These are phyloP conservation scores for Cenococcum geophilum DNA, from an alignment of 495 filamentous ascomycete species.

Conservation along the genomic window DNA sequence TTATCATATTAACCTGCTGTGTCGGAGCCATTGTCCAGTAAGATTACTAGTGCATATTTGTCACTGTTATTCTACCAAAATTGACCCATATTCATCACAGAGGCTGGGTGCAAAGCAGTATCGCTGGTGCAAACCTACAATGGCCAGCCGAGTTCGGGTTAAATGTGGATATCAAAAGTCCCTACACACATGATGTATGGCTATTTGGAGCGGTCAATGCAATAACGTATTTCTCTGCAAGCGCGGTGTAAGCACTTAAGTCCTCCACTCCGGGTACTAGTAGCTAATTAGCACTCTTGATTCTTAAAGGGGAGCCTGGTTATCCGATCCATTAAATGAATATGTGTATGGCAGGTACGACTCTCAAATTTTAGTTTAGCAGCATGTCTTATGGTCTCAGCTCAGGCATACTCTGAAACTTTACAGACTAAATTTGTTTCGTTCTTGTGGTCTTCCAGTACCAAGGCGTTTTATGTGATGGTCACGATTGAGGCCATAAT, in stretches of 20 bases:
- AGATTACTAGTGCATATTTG: background rate
- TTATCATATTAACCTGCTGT: background rate
- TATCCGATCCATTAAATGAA: constrained; percentile 28
- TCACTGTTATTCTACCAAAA: background rate
- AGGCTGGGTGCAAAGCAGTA: constrained; percentile 22
- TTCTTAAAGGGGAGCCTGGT: constrained; percentile 8
- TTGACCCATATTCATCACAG: background rate
- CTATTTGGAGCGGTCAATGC: constrained; percentile 23
- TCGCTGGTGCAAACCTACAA: constrained; percentile 14
- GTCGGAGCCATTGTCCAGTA: background rate
- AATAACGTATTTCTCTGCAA: constrained; percentile 19
- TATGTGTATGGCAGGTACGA: constrained; percentile 13
- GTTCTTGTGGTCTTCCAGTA: too few species aligned
- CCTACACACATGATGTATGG: constrained; percentile 18
- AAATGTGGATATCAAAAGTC: background rate
- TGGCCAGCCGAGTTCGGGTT: constrained; percentile 11
- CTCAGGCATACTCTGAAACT: too few species aligned
- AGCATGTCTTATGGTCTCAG: too few species aligned
- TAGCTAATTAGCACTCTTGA: too few species aligned
- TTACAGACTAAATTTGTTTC: too few species aligned
- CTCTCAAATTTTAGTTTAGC: too few species aligned
- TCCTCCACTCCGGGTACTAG: too few species aligned
- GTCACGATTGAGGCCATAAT: too few species aligned
- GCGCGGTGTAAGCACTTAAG: background rate
- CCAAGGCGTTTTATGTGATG: too few species aligned